These are phyloP conservation scores for Didymosphaeria variabile DNA, from an alignment of 2,329 filamentous ascomycete species.

Conservation along the genomic window DNA sequence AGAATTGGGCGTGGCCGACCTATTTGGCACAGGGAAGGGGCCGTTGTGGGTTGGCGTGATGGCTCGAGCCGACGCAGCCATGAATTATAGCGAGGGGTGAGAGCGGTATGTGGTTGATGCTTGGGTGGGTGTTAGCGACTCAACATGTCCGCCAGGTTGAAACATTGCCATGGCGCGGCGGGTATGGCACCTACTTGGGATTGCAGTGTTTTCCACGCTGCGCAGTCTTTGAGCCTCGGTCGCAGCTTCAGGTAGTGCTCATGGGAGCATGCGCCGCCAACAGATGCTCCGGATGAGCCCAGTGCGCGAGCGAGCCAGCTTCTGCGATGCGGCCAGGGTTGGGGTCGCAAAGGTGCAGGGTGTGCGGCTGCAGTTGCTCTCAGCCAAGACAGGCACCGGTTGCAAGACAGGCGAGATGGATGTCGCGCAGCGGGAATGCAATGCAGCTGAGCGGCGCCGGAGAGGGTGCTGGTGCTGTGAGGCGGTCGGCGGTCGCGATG, in stretches of 20 bases:
- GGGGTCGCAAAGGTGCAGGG: constrained; percentile 18
- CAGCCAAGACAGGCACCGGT: constrained; percentile 1
- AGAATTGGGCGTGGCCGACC: constrained; percentile 50
- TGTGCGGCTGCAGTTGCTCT: constrained; percentile 10
- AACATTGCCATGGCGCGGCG: constrained; percentile 11
- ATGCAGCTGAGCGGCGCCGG: constrained; percentile 11
- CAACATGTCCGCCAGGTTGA: constrained; percentile 6
- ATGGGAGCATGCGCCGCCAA: constrained; percentile 24
- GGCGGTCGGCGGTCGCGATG: constrained; percentile 13
- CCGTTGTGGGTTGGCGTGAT: constrained; percentile 54
- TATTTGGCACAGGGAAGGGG: constrained; percentile 50
- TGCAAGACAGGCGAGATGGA: not conserved
- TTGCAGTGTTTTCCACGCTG: constrained; percentile 24
- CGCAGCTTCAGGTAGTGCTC: constrained; percentile 11
- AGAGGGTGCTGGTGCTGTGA: constrained; percentile 7
- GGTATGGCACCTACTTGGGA: constrained; percentile 25
- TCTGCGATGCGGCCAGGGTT: constrained; percentile 24
- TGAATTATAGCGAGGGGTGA: constrained; percentile 31
- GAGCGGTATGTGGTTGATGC: constrained; percentile 10
- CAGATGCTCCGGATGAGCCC: constrained; percentile 21
- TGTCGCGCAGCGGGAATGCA: constrained; percentile 7
- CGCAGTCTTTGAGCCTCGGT: constrained; percentile 16
- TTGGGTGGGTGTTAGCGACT: constrained; percentile 25
- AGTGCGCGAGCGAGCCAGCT: constrained; percentile 24
- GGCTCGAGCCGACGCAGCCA: constrained; percentile 56